These are phyloP conservation scores for Claviceps humidiphila DNA, from an alignment of 2,329 filamentous ascomycete species.

Conservation along the genomic window DNA sequence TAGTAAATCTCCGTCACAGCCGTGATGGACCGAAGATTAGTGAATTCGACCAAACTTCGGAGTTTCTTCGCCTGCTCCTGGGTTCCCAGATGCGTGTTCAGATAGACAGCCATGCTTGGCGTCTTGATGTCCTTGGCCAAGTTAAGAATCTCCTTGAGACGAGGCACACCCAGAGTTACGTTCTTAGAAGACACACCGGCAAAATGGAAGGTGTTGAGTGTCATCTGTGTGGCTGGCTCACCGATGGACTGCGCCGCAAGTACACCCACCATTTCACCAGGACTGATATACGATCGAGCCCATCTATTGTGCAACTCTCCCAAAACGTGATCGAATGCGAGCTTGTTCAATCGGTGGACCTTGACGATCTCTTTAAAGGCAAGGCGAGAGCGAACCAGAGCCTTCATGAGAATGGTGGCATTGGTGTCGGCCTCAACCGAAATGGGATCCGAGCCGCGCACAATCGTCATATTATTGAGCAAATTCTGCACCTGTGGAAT, in stretches of 20 bases:
- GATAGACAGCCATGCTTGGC: conserved; percentile 87
- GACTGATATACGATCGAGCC: conserved; percentile 70
- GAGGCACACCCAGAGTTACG: conserved; percentile 95
- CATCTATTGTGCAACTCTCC: conserved; percentile 86
- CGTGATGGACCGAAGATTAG: conserved; percentile 81
- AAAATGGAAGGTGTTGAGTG: conserved; percentile 98
- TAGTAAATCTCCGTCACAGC: conserved; percentile 94
- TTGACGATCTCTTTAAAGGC: conserved; percentile 89
- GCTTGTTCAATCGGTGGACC: conserved; percentile 72
- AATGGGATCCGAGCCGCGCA: conserved; percentile 71
- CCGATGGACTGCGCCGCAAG: conserved; percentile 96
- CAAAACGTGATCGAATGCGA: conserved; percentile 84
- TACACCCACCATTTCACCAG: conserved; percentile 98
- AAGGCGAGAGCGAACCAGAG: conserved; percentile 73
- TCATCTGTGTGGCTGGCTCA: conserved; percentile 98
- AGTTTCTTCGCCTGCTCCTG: conserved; percentile 76
- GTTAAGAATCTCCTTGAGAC: conserved; percentile 98
- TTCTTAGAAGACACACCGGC: conserved; percentile 99
- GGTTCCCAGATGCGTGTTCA: conserved; percentile 48
- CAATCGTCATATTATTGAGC: conserved; percentile 66
- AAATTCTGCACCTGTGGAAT: conserved; percentile 66
- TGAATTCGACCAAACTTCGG: conserved; percentile 86
- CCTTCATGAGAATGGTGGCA: conserved; percentile 85
- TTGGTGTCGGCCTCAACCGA: conserved; percentile 79
- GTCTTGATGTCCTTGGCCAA: conserved; percentile 98